Percentiles rank a stretch among this genome's conserved stretches.
phyloP scores from a whole-genome alignment of 1,284 basidiomycete species.

The Ganoderma lucidum region DNA sequence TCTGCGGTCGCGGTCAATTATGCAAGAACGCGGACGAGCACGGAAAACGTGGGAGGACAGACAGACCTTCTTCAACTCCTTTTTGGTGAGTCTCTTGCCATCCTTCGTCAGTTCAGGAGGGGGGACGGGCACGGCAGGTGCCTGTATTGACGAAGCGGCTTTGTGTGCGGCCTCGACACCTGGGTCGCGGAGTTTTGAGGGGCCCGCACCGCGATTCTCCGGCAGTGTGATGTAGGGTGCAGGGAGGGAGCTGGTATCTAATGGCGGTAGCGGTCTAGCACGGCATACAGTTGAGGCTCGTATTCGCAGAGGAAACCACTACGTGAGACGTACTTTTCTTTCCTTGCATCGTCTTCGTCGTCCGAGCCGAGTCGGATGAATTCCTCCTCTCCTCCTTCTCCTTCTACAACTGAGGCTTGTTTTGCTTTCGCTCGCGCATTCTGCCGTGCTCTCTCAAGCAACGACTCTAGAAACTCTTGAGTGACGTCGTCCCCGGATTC shows the following conservation, averaged over 20 bases:
- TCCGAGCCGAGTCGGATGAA: slow-evolving; percentile 43
- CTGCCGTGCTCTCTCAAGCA: slow-evolving; percentile 66
- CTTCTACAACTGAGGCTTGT: slow-evolving; percentile 22
- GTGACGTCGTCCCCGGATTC: slow-evolving; percentile 56
- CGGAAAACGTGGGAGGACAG: slow-evolving; percentile 30
- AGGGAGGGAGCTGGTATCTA: slow-evolving; percentile 71
- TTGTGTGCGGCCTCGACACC: slow-evolving; percentile 62
- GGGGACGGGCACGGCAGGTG: slow-evolving; percentile 61
- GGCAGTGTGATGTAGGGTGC: slow-evolving; percentile 66
- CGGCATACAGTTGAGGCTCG: slow-evolving; percentile 13
- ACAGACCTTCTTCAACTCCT: slow-evolving; percentile 72
- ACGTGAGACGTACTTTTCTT: slow-evolving; percentile 37
- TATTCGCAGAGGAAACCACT: not conserved
- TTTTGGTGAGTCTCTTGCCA: slow-evolving; percentile 71
- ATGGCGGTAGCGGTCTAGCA: slow-evolving; percentile 65
- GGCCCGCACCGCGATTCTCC: slow-evolving; percentile 50
- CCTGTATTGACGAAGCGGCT: slow-evolving; percentile 51
- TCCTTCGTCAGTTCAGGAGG: slow-evolving; percentile 65
- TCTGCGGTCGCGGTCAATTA: slow-evolving; percentile 46
- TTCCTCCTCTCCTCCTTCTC: slow-evolving; percentile 42
- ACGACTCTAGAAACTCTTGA: slow-evolving; percentile 67
- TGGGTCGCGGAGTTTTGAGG: slow-evolving; percentile 63
- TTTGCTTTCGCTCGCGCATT: slow-evolving; percentile 47
- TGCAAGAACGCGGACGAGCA: not conserved
- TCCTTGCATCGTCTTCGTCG: slow-evolving; percentile 34